Evolutionary conservation across 306 rosid species (phyloP).

Genomic region (Quercus suber): DNA sequence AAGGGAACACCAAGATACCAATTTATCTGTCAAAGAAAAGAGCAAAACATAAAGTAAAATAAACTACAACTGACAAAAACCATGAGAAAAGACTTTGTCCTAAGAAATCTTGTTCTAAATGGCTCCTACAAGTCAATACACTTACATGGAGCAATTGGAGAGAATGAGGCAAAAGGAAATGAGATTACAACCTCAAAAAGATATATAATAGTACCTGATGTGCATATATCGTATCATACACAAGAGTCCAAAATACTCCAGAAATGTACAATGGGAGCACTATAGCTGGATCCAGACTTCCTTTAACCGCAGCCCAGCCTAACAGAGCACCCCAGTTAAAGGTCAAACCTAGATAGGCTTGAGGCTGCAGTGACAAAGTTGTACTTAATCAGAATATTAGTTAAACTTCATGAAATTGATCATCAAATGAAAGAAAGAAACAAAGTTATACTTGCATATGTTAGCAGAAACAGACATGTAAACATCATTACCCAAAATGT

Average conservation of each 20-base stretch:
- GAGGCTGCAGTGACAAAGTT: constrained; percentile 62
- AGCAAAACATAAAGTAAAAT: not conserved
- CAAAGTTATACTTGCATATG: not conserved
- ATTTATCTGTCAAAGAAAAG: not conserved
- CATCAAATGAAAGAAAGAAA: constrained; percentile 6
- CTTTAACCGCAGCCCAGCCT: constrained; percentile 91
- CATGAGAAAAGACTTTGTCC: not conserved
- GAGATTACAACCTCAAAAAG: not conserved
- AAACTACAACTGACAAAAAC: not conserved
- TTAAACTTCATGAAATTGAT: constrained; percentile 17
- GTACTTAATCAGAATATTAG: constrained; percentile 18
- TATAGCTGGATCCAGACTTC: constrained; percentile 70
- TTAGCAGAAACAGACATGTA: constrained; percentile 18
- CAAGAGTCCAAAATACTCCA: constrained; percentile 92
- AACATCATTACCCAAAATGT: constrained; percentile 74
- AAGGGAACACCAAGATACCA: no score
- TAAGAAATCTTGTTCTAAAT: not conserved
- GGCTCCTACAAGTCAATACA: not conserved
- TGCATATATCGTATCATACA: constrained; percentile 90
- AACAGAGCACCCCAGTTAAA: constrained; percentile 94
- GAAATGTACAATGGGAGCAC: constrained; percentile 82
- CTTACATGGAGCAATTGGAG: constrained; percentile 1
- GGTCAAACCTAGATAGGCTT: constrained; percentile 87
- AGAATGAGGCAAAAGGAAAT: constrained; percentile 7
- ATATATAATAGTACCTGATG: constrained; percentile 68